Evolutionary conservation across 2,329 filamentous ascomycete genomes (phyloP).

Genomic region (Colletotrichum chrysophilum): DNA sequence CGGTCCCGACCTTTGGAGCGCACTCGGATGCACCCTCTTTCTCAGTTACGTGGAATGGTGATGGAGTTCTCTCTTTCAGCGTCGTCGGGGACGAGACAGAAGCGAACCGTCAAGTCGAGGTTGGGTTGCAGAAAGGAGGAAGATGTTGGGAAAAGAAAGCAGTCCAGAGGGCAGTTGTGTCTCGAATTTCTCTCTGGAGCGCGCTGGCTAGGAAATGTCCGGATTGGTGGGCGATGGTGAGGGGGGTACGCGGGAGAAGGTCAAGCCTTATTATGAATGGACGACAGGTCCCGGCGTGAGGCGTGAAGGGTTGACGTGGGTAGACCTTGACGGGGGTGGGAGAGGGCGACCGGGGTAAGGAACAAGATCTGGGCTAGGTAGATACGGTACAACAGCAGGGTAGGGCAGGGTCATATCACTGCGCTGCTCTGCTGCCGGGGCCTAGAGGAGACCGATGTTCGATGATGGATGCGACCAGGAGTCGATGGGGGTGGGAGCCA

Average conservation of each 20-base stretch:
- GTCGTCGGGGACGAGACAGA: neutral
- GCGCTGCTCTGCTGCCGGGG: conserved; percentile 4
- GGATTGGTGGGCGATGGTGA: conserved; percentile 21
- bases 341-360: conserved; percentile 11
- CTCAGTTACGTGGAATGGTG: neutral
- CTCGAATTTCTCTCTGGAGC: conserved; percentile 22
- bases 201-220: conserved; percentile 10
- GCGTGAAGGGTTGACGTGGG: conserved; percentile 22
- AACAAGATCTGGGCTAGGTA: conserved; percentile 23
- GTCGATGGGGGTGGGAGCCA: conserved; percentile 1
- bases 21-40: conserved; percentile 4
- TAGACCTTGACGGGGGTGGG: conserved; percentile 8
- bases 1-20: neutral
- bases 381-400: conserved; percentile 13
- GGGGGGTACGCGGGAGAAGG: conserved; percentile 22
- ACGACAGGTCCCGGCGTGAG: conserved; percentile 21
- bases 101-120: neutral
- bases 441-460: conserved; percentile 11
- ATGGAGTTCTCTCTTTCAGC: neutral
- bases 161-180: conserved; percentile 18
- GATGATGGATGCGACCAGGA: conserved; percentile 19
- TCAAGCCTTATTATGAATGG: conserved; percentile 24
- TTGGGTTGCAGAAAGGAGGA: conserved; percentile 8
- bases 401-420: conserved; percentile 21
- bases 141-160: conserved; percentile 20